These are phyloP conservation scores for Suillus lakei DNA, from an alignment of 768 basidiomycete genomes.

Conservation along the genomic window DNA sequence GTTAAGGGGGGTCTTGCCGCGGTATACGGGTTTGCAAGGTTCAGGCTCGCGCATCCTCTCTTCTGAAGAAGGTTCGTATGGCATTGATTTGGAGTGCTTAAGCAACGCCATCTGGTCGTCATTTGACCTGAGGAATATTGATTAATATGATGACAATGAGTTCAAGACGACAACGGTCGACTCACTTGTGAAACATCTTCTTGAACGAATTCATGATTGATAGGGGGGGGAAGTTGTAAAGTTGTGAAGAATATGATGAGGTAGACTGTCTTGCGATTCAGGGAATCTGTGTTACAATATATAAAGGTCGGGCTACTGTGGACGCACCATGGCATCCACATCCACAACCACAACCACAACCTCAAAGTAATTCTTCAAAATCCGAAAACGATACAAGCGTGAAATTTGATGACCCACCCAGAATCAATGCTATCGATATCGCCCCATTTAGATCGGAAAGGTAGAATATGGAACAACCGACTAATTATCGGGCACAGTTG, in stretches of 20 bases:
- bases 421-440: neutral
- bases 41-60: conserved; percentile 7
- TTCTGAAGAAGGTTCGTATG: conserved; percentile 8
- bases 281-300: neutral
- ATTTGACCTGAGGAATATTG: conserved; percentile 6
- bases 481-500: neutral
- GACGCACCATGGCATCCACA: neutral
- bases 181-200: conserved; percentile 13
- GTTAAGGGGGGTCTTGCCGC: conserved; percentile 17
- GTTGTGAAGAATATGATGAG: neutral
- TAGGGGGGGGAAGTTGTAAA: neutral
- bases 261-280: neutral
- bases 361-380: neutral
- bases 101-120: conserved; percentile 4
- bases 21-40: conserved; percentile 10
- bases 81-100: conserved; percentile 19
- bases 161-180: neutral
- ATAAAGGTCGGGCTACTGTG: neutral
- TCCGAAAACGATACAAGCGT: neutral
- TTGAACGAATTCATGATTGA: neutral
- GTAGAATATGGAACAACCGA: neutral
- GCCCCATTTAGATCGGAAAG: neutral
- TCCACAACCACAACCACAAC: neutral
- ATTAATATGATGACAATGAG: neutral
- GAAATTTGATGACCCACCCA: neutral